Base-by-base conservation (phyloP, 1,139 yeast species). In the Hyphopichia pseudoburtonii region DNA sequence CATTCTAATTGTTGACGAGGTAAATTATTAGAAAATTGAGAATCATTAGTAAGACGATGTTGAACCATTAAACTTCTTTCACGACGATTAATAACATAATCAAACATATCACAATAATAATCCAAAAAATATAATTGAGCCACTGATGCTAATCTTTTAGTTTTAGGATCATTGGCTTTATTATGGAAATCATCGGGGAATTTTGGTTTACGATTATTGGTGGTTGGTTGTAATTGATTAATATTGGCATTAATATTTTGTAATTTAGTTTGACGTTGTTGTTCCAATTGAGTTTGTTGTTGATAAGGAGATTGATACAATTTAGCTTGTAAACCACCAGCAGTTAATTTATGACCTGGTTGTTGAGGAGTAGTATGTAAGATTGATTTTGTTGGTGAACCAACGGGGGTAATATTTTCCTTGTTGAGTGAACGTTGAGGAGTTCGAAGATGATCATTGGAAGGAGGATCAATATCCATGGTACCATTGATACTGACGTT, bases 51-150 rank as follows among this genome's bases (percentile, higher is more conserved):
- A 43, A 83, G 67, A 34, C 80, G 76, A 32, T 73, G 64, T 52
- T 82, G 74, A 17, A 88, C 94, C 48, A 82, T 77, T 33, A 72
- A 69, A 17, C 83, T 70, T 42, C 98, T 78, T 55, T 86, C 90
- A 57, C 90, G 79, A 57, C 98, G 80, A 45, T 81, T 80, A 48
- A 90, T 86, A 17, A 92, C 86, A 56, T 94, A 94, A 58, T 89
- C 96, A 64, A 94, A 86, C 80, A 87, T 82, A 56, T 92, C 98
- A 64, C 96, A 90, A 62, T 94, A 94, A 62, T 90, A 89, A 60
- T 94, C 98, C 45, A 94, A 72, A 54, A 94, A 92, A 65, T 86
- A 86, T 66, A 81, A 71, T 48, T 81, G 86, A 15, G 89, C 80
- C 27, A 92, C 97, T 42, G 89, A 86, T 4, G 94, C 95, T 45